phyloP scores from a whole-genome alignment of 2,329 filamentous ascomycete species.

The Sphaerulina vaccinii region DNA sequence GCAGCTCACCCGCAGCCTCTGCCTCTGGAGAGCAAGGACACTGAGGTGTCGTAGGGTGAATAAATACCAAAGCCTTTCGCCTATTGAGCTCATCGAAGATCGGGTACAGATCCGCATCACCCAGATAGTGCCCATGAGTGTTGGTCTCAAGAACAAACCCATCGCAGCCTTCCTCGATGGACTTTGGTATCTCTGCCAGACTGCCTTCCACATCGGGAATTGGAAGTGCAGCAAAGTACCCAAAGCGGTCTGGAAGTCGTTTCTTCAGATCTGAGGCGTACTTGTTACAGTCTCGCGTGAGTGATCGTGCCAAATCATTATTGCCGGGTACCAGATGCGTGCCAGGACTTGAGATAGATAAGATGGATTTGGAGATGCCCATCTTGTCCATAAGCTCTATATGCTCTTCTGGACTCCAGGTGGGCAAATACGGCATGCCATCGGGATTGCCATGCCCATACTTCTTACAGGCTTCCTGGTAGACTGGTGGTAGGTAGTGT shows the following conservation, averaged over 20 bases:
- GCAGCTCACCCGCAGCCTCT: conserved; percentile 21
- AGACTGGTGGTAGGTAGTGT: conserved; percentile 48
- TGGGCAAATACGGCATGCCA: conserved; percentile 48
- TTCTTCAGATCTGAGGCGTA: conserved; percentile 44
- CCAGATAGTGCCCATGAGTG: conserved; percentile 53
- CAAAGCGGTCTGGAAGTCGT: conserved; percentile 44
- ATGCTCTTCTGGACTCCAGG: conserved; percentile 50
- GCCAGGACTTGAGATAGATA: conserved; percentile 57
- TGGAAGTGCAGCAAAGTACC: conserved; percentile 56
- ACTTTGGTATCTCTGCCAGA: conserved; percentile 50
- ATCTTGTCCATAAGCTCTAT: conserved; percentile 52
- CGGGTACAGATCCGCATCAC: conserved; percentile 45
- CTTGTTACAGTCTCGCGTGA: conserved; percentile 45
- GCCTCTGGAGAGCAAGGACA: conserved; percentile 33
- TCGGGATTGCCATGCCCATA: conserved; percentile 48
- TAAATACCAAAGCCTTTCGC: conserved; percentile 51
- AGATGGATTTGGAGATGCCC: conserved; percentile 53
- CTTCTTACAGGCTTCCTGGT: conserved; percentile 42
- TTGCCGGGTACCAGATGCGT: conserved; percentile 47
- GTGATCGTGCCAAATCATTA: conserved; percentile 35
- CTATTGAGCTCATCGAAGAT: conserved; percentile 52
- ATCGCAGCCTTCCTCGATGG: conserved; percentile 47
- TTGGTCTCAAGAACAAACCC: conserved; percentile 56
- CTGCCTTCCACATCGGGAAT: conserved; percentile 51
- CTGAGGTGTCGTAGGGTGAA: conserved; percentile 56